Evolutionary conservation across 116 monocot genomes (phyloP).

Genomic region (Phalaenopsis hybrid): DNA sequence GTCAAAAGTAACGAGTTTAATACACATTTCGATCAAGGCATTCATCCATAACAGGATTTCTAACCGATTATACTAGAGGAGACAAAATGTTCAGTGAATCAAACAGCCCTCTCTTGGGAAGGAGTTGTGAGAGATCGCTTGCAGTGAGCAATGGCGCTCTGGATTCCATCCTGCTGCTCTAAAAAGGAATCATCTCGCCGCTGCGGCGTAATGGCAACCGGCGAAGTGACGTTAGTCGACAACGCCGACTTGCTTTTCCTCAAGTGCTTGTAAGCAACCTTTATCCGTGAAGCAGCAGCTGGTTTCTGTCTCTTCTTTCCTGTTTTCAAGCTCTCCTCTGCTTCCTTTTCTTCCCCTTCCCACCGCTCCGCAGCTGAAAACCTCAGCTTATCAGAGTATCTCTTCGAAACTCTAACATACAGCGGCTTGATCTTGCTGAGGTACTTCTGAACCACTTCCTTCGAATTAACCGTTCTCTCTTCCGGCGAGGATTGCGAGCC

Average conservation of each 20-base stretch:
- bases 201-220: conserved; percentile 9
- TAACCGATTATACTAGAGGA: too few relatives aligned
- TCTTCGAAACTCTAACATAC: conserved; percentile 54
- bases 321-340: neutral
- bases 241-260: conserved; percentile 40
- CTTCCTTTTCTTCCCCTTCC: neutral
- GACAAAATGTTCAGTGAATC: too few relatives aligned
- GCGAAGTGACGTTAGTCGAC: conserved; percentile 14
- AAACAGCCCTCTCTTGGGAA: neutral
- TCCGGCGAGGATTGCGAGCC: conserved; percentile 8
- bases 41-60: too few relatives aligned
- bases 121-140: conserved; percentile 28
- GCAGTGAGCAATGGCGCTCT: conserved; percentile 54
- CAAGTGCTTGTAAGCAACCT: conserved; percentile 14
- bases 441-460: conserved; percentile 59
- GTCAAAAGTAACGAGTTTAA: neutral
- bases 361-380: conserved; percentile 11
- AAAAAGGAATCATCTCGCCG: conserved; percentile 37
- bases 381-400: conserved; percentile 11
- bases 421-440: conserved; percentile 84
- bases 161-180: conserved; percentile 44
- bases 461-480: conserved; percentile 13
- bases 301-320: neutral
- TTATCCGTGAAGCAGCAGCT: conserved; percentile 19
- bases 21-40: neutral